Evolutionary conservation across 1,139 yeast genomes (phyloP), one percentile per base, ranked within the genome.

Genomic region (Spathaspora sp.): DNA sequence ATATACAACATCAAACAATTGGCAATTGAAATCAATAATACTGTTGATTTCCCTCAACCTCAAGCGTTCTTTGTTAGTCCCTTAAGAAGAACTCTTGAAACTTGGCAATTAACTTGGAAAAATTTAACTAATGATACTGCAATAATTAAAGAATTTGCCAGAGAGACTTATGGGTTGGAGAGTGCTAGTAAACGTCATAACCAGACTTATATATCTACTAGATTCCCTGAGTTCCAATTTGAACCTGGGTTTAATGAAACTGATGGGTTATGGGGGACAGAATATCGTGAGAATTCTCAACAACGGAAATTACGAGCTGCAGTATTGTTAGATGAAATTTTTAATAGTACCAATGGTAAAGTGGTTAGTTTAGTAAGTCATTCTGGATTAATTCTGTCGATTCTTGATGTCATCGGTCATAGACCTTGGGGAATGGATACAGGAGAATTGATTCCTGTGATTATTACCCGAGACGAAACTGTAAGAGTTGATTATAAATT

Each of bases 111-210:
- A 7, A 62, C 70, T 0, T 70, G 73, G 73, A 46, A 49, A 1
- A 43, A 57, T 29, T 45, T 51, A 10, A 36, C 46, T 4, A 39
- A 47, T 16, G 24, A 41, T 2, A 54, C 63, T 46, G 70, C 72
- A 1, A 46, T 55, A 1, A 60, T 70, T 13, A 69, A 67, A 42
- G 76, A 71, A 47, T 43, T 51, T 27, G 64, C 70, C 1, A 56
- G 76, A 39, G 77, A 72, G 47, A 61, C 67, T 4, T 71, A 68
- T 51, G 77, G 77, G 0, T 58, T 71, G 31, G 68, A 65, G 3
- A 65, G 74, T 2, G 65, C 62, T 38, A 70, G 73, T 49, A 54
- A 61, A 47, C 63, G 74, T 47, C 74, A 71, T 49, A 44, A 51
- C 41, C 62, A 59, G 43, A 45, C 53, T 7, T 68, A 61, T 44